These are phyloP conservation scores for Phytophthora rubi DNA, from an alignment of 352 stramenopile genomes.

Conservation along the genomic window DNA sequence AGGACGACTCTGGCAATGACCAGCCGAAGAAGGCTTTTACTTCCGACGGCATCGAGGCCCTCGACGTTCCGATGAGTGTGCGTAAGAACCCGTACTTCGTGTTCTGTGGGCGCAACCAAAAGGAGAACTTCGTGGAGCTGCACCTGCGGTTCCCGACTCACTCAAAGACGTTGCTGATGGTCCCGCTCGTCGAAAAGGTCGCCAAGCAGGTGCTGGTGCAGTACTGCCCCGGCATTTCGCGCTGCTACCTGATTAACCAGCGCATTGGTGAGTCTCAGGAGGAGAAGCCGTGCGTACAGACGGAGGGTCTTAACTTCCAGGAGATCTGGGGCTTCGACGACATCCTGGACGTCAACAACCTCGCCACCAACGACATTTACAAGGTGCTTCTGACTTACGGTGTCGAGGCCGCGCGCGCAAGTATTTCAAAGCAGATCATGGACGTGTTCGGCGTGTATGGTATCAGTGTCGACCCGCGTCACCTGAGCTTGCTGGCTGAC, in stretches of 20 bases:
- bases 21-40: conserved; percentile 48
- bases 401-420: conserved; percentile 97
- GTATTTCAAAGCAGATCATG: conserved; percentile 99
- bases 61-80: conserved; percentile 76
- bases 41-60: conserved; percentile 67
- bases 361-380: conserved; percentile 99
- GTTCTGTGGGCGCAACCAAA: conserved; percentile 78
- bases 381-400: conserved; percentile 97
- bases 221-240: conserved; percentile 87
- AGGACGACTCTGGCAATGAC: conserved; percentile 38
- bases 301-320: conserved; percentile 98
- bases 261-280: conserved; percentile 77
- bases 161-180: conserved; percentile 90
- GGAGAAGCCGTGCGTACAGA: conserved; percentile 91
- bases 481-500: conserved; percentile 99
- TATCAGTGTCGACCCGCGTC: conserved; percentile 98
- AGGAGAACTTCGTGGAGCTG: conserved; percentile 85
- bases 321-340: conserved; percentile 96
- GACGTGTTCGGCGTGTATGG: conserved; percentile 99
- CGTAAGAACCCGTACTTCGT: conserved; percentile 91
- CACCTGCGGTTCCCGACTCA: conserved; percentile 89
- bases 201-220: conserved; percentile 87
- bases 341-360: conserved; percentile 93
- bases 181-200: conserved; percentile 89
- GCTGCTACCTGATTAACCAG: conserved; percentile 92